These are phyloP conservation scores for Papiliotrema laurentii DNA, from an alignment of 1,284 basidiomycete species.

Conservation along the genomic window DNA sequence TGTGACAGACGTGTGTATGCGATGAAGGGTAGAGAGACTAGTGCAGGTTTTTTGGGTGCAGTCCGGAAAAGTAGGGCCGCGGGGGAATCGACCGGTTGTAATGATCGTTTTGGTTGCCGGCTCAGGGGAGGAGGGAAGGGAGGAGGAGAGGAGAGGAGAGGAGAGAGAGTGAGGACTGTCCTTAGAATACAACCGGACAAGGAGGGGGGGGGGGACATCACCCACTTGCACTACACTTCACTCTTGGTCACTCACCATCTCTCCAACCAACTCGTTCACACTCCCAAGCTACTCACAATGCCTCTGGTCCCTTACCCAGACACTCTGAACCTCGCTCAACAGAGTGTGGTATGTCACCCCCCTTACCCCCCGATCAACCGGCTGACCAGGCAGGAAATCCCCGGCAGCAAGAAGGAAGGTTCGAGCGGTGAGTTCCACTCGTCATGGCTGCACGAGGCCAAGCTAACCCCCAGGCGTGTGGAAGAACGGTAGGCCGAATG, in stretches of 20 bases:
- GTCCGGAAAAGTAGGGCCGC: too few species aligned
- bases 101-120: too few species aligned
- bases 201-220: too few species aligned
- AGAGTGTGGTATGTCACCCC: conserved; percentile 32
- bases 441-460: background rate
- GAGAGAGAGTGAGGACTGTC: too few species aligned
- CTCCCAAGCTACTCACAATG: conserved; percentile 16
- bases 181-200: too few species aligned
- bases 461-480: conserved; percentile 11
- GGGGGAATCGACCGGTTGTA: too few species aligned
- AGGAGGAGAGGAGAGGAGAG: too few species aligned
- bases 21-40: too few species aligned
- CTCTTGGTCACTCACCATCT: background rate
- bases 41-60: too few species aligned
- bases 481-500: conserved; percentile 8
- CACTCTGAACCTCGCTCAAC: conserved; percentile 25
- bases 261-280: background rate
- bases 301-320: conserved; percentile 23
- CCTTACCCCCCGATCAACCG: background rate
- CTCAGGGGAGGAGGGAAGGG: too few species aligned
- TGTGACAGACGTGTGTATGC: too few species aligned
- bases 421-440: conserved; percentile 28
- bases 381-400: conserved; percentile 22
- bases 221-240: too few species aligned
- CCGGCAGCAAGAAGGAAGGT: conserved; percentile 25